phyloP scores from a whole-genome alignment of 1,284 basidiomycete species.

The Macrocystidia cucumis region DNA sequence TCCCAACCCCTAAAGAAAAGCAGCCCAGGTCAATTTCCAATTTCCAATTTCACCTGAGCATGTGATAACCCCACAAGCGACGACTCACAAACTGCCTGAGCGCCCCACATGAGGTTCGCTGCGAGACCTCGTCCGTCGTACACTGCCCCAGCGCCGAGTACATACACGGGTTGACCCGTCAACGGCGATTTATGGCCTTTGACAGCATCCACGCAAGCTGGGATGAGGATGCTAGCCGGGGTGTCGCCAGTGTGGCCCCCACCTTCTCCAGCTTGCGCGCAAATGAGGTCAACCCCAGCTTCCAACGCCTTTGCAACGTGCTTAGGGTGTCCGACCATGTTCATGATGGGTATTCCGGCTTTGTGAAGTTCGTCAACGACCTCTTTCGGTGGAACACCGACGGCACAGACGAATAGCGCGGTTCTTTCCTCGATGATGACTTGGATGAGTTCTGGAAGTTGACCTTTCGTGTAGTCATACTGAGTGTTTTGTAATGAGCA shows the following conservation, averaged over 20 bases:
- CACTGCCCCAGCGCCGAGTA: slow-evolving; percentile 82
- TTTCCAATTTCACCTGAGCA: slow-evolving; percentile 29
- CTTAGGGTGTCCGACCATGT: slow-evolving; percentile 91
- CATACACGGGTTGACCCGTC: slow-evolving; percentile 69
- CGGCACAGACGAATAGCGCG: slow-evolving; percentile 76
- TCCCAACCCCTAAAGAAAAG: slow-evolving; percentile 90
- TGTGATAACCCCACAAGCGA: not conserved
- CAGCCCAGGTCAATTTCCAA: slow-evolving; percentile 75
- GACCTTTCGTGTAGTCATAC: slow-evolving; percentile 74
- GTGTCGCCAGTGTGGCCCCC: slow-evolving; percentile 76
- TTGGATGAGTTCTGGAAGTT: slow-evolving; percentile 67
- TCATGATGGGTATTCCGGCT: slow-evolving; percentile 79
- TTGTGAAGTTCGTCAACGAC: slow-evolving; percentile 77
- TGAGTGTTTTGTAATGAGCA: slow-evolving; percentile 16
- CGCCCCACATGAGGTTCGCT: slow-evolving; percentile 67
- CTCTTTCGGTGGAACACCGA: slow-evolving; percentile 80
- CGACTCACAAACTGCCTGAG: slow-evolving; percentile 7
- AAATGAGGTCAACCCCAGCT: slow-evolving; percentile 79
- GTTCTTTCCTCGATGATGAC: slow-evolving; percentile 75
- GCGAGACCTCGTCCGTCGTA: slow-evolving; percentile 80
- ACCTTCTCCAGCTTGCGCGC: slow-evolving; percentile 74
- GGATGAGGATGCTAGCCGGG: slow-evolving; percentile 72
- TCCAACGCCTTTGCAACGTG: slow-evolving; percentile 75
- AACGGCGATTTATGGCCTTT: slow-evolving; percentile 57
- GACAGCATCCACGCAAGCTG: slow-evolving; percentile 75